A percentile compares a stretch with the other conserved stretches of the same genome.
Evolutionary conservation across 2,329 filamentous ascomycete genomes (phyloP).

Genomic region (Fusarium papillatum): DNA sequence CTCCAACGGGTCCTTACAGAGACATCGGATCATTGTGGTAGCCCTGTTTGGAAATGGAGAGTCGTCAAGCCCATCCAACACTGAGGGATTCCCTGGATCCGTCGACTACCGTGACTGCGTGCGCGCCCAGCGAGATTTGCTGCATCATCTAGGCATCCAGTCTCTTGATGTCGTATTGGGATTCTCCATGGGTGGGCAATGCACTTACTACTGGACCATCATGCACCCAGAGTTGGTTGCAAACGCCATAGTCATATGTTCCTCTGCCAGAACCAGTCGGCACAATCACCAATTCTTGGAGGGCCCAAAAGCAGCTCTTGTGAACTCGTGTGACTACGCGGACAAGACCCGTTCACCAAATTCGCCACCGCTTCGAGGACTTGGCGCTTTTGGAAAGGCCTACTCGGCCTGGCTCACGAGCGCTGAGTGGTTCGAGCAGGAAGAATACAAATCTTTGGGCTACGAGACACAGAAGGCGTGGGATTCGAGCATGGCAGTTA

Average conservation of each 20-base stretch:
- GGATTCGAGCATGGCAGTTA: constrained; percentile 45
- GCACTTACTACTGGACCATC: constrained; percentile 59
- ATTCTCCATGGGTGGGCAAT: constrained; percentile 65
- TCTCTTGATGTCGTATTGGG: constrained; percentile 57
- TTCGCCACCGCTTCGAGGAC: constrained; percentile 38
- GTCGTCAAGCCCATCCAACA: constrained; percentile 61
- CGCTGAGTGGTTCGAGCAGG: constrained; percentile 58
- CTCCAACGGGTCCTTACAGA: constrained; percentile 54
- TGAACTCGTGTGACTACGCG: constrained; percentile 56
- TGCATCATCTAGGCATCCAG: constrained; percentile 51
- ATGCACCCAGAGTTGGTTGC: constrained; percentile 58
- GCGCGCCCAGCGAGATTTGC: constrained; percentile 54
- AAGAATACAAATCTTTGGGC: constrained; percentile 52
- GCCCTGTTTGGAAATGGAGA: constrained; percentile 63
- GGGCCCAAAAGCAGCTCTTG: constrained; percentile 58
- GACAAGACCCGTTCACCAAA: constrained; percentile 6
- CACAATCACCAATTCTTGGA: constrained; percentile 64
- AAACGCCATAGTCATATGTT: constrained; percentile 59
- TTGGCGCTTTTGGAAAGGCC: constrained; percentile 59
- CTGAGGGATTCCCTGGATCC: constrained; percentile 50
- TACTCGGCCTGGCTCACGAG: constrained; percentile 63
- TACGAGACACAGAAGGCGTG: constrained; percentile 54
- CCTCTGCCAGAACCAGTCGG: constrained; percentile 58
- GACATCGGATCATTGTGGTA: constrained; percentile 59
- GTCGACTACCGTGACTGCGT: constrained; percentile 59